Evolutionary conservation across 768 basidiomycete genomes (phyloP).

Genomic region (Rhizopogon sp.): DNA sequence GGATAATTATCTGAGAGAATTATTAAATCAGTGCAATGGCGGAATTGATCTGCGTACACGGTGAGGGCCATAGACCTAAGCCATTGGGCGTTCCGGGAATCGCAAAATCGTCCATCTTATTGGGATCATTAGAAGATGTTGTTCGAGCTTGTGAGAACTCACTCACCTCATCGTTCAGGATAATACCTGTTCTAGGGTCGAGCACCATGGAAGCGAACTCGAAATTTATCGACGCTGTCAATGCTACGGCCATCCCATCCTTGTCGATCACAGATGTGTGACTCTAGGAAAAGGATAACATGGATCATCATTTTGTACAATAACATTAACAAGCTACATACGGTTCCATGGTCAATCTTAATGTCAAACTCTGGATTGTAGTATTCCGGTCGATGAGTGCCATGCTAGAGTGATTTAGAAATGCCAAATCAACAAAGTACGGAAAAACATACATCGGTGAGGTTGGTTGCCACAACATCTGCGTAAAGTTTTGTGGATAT

Average conservation of each 20-base stretch:
- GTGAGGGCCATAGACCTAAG: conserved; percentile 82
- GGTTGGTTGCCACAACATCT: conserved; percentile 50
- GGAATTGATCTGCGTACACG: conserved; percentile 43
- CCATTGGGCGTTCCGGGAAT: conserved; percentile 78
- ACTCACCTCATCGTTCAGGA: conserved; percentile 79
- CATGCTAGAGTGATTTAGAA: conserved; percentile 45
- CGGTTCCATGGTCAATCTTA: conserved; percentile 82
- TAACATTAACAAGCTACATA: conserved; percentile 27
- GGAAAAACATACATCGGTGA: conserved; percentile 71
- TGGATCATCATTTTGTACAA: conserved; percentile 4
- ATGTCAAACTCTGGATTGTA: conserved; percentile 83
- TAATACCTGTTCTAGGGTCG: conserved; percentile 81
- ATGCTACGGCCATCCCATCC: conserved; percentile 78
- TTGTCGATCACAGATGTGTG: conserved; percentile 82
- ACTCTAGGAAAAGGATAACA: conserved; percentile 42
- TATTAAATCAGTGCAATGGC: background rate
- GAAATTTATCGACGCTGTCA: conserved; percentile 88
- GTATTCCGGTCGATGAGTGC: conserved; percentile 75
- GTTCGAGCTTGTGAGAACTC: conserved; percentile 5
- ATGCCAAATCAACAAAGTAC: conserved; percentile 1
- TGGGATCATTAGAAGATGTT: background rate
- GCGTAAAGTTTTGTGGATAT: conserved; percentile 72
- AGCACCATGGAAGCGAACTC: conserved; percentile 87
- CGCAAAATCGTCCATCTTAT: conserved; percentile 88
- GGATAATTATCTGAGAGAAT: conserved; percentile 74